phyloP scores from a whole-genome alignment of 352 stramenopile genomes.

The Pythium volutum region DNA sequence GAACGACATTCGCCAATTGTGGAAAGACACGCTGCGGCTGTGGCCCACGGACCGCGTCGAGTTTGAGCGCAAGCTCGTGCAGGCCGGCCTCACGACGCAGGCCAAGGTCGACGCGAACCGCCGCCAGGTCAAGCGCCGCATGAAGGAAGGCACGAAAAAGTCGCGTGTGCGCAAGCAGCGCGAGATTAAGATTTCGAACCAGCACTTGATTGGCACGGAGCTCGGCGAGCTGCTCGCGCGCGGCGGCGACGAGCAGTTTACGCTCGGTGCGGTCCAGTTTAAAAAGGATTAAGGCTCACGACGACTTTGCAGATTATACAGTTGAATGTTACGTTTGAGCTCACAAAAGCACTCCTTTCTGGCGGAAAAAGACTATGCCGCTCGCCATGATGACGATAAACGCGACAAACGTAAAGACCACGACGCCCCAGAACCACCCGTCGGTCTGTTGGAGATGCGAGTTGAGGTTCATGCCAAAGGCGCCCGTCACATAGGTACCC shows the following conservation, averaged over 20 bases:
- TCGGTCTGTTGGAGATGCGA: conserved; percentile 39
- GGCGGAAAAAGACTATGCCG: conserved; percentile 58
- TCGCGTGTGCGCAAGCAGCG: conserved; percentile 75
- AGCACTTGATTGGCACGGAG: conserved; percentile 84
- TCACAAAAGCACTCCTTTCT: conserved; percentile 45
- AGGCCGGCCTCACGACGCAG: conserved; percentile 77
- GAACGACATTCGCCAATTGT: conserved; percentile 84
- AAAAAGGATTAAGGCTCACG: conserved; percentile 55
- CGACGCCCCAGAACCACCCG: conserved; percentile 66
- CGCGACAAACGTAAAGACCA: conserved; percentile 35
- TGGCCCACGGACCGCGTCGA: conserved; percentile 74
- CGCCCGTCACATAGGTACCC: conserved; percentile 56
- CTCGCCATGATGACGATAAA: conserved; percentile 44
- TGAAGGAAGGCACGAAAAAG: conserved; percentile 85
- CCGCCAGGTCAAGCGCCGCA: conserved; percentile 70
- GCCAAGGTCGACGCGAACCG: conserved; percentile 79
- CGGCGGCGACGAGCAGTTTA: conserved; percentile 73
- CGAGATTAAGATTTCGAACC: conserved; percentile 89
- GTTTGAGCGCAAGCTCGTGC: conserved; percentile 79
- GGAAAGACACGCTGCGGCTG: conserved; percentile 67
- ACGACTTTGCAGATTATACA: too few relatives aligned
- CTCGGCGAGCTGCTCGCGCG: conserved; percentile 82
- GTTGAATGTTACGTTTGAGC: too few relatives aligned
- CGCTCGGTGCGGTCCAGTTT: conserved; percentile 78
- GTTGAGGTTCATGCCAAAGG: conserved; percentile 73